Percentiles rank a stretch among this genome's conserved stretches.
phyloP scores from a whole-genome alignment of 768 basidiomycete species.

The Phaeotremella skinneri region DNA sequence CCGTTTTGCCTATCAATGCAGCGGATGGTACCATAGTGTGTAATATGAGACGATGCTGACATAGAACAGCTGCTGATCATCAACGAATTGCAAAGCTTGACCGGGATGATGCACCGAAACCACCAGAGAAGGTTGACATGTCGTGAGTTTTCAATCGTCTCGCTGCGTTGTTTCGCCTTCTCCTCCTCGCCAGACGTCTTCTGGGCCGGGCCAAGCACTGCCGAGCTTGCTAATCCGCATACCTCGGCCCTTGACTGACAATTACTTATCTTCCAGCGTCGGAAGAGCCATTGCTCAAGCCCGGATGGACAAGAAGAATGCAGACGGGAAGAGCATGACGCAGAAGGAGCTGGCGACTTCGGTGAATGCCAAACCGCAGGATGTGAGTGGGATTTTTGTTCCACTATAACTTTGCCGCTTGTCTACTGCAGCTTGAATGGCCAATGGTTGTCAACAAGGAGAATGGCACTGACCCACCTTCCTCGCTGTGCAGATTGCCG shows the following conservation, averaged over 20 bases:
- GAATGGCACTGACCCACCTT: neutral
- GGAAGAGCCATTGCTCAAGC: conserved; percentile 75
- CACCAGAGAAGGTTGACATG: conserved; percentile 69
- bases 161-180: conserved; percentile 60
- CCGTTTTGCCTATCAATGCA: neutral
- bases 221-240: neutral
- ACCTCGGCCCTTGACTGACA: too few species aligned
- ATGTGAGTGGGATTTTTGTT: conserved; percentile 40
- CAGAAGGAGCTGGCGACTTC: conserved; percentile 92
- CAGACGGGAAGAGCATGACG: conserved; percentile 58
- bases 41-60: conserved; percentile 9
- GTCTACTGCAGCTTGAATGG: too few species aligned
- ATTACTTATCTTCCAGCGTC: conserved; percentile 23
- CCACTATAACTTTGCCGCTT: too few species aligned
- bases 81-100: conserved; percentile 91
- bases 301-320: conserved; percentile 66
- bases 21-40: neutral
- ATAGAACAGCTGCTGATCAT: conserved; percentile 74
- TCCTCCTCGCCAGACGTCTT: neutral
- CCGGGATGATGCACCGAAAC: conserved; percentile 91
- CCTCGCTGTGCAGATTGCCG: conserved; percentile 53
- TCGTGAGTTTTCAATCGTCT: conserved; percentile 57
- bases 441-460: neutral
- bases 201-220: neutral
- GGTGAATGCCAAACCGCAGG: conserved; percentile 80